These are phyloP conservation scores for Tinospora cordifolia DNA, from an alignment of 164 flowering plant genomes.

Conservation along the genomic window DNA sequence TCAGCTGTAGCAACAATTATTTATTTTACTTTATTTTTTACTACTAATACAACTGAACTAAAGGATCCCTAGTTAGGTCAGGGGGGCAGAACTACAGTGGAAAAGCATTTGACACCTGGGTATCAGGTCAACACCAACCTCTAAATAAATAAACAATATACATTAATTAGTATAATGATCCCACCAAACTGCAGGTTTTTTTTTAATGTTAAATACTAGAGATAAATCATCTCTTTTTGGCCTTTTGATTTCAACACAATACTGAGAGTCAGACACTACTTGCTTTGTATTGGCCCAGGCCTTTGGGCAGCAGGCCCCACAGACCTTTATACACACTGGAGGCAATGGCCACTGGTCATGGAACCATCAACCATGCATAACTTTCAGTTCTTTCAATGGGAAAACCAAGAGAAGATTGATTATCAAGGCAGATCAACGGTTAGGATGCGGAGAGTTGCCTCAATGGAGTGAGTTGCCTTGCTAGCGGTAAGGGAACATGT, in stretches of 20 bases:
- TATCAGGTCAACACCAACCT: too few relatives aligned
- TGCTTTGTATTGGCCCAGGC: neutral
- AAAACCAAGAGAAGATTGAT: neutral
- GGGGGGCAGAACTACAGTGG: too few relatives aligned
- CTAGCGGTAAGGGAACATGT: constrained; percentile 77
- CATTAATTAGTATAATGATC: too few relatives aligned
- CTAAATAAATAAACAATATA: too few relatives aligned
- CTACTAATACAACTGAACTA: too few relatives aligned
- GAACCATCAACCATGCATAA: neutral
- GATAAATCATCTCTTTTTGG: too few relatives aligned
- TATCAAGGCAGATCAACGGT: neutral
- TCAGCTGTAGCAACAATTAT: too few relatives aligned
- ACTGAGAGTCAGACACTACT: neutral
- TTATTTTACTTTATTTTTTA: too few relatives aligned
- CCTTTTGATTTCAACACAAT: neutral
- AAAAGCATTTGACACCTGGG: too few relatives aligned
- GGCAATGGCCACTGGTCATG: neutral
- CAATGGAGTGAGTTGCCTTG: constrained; percentile 81
- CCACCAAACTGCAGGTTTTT: too few relatives aligned
- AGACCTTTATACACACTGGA: neutral
- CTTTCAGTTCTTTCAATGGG: neutral
- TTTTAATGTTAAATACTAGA: too few relatives aligned
- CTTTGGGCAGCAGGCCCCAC: neutral
- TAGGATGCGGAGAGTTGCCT: constrained; percentile 51
- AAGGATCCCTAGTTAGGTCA: too few relatives aligned